Base-by-base conservation (phyloP, 2,329 filamentous ascomycete species). In the Fusarium sp. region DNA sequence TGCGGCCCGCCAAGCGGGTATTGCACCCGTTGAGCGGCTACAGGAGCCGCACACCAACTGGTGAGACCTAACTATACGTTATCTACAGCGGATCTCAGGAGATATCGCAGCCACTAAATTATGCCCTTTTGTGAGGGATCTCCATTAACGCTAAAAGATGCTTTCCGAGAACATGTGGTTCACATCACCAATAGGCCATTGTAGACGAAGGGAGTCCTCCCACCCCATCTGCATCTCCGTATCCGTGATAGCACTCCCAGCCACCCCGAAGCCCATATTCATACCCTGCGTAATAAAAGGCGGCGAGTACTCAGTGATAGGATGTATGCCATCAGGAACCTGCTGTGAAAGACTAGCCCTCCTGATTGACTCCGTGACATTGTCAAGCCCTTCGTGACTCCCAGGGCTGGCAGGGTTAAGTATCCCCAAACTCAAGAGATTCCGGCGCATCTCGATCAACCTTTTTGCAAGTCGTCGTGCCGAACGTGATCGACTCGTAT, bases 121-220 rank as follows among this genome's bases (percentile, higher is more conserved):
- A 28, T 28, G 9, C 26, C 26, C 17, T 1, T 34, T 34, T 34
- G 7, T 34, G 4, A 17, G 17, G 12, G 15, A 7, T n/a, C 15
- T 8, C 8, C 9, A 5, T 6, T 9, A 4, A 10, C 7, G n/a
- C 51, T 66, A 54, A 48, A 65, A 65, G 2, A 58, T 68, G 17
- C 39, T 58, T 39, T 66, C 63, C 3, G 63, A 58, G 40, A 66
- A 66, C 63, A 66, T 67, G 30, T 66, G 62, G 14, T 63, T 67
- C 5, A 67, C 63, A 21, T 66, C 63, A 1, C 63, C 63, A 11
- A 66, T 51, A 4, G 63, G 63, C 63, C 63, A 66, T 20, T 66
- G 63, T 5, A 66, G 34, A 2, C 57, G 38, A 11, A 67, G 21
- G 8, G 63, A 58, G 28, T 66, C 63, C n/a, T 62, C 49, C 63